Base-by-base conservation (phyloP, 1,139 yeast genomes). In the Pneumocystis carinii region DNA sequence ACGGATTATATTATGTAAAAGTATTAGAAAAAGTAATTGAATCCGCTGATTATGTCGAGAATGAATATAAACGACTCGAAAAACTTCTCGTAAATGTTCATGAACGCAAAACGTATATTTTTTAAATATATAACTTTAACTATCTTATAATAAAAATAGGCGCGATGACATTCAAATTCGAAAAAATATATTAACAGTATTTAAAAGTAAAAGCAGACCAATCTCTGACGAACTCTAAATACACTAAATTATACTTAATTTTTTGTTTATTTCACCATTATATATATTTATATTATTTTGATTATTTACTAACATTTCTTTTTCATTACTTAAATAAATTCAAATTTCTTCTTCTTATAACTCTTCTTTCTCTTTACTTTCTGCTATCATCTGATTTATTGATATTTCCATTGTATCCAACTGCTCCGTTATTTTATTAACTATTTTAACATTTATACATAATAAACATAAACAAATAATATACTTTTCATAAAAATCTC, bases 1-100 rank as follows among this genome's bases (percentile, higher is more conserved):
- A 68, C 27, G 73, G 72, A 58, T 71, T 71, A 27, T 81, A 83
- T 71, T 85, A 86, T 73, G 74, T 74, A 63, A 79, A 80, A 68
- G 72, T 83, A 64, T 72, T 83, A 59, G 77, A 77, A 62, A 82
- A 81, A 72, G 71, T 82, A 36, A 72, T 77, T 61, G 75, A 77
- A 62, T 83, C 82, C 29, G 82, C 82, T 62, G 70, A 71, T 7
- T 85, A 79, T 71, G 75, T 85, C 63, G 68, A 70, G 3, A 75
- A 74, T 62, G 96, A 87, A 72, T 69, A 75, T 42, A 69, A 71
- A 3, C 79, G 95, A 69, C 76, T 87, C 63, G 70, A 72, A 29
- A 76, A 74, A 42, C 75, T 86, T 36, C 68, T 85, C 62, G 69
- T 76, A 62, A 72, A 76, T 14, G 74, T 75, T n/a, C 67, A 76